Evolutionary conservation across 306 rosid genomes (phyloP).

Genomic region (Begonia peltatifolia): DNA sequence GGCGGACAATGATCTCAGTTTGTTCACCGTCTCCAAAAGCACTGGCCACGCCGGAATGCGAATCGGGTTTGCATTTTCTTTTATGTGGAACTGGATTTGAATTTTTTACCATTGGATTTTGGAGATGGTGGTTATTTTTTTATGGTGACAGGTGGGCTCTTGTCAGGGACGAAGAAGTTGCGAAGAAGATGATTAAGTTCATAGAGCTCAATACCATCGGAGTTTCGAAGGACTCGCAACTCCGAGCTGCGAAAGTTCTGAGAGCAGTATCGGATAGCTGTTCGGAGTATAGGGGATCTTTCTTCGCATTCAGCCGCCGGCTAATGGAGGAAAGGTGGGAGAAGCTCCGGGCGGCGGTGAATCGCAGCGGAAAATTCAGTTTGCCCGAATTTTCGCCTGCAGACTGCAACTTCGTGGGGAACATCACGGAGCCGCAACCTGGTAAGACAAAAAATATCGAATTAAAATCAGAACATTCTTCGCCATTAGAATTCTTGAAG

Average conservation of each 20-base stretch:
- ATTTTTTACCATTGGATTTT: background rate
- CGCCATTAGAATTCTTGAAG: background rate
- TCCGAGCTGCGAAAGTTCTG: conserved; percentile 69
- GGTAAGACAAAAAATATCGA: conserved; percentile 24
- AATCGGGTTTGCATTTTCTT: conserved; percentile 41
- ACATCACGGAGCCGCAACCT: conserved; percentile 36
- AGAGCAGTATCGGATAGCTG: conserved; percentile 35
- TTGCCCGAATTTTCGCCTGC: conserved; percentile 34
- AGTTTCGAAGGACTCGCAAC: conserved; percentile 84
- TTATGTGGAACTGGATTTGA: background rate
- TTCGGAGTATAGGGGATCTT: conserved; percentile 18
- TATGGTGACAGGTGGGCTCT: conserved; percentile 66
- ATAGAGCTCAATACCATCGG: conserved; percentile 71
- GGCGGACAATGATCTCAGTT: conserved; percentile 43
- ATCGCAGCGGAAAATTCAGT: conserved; percentile 26
- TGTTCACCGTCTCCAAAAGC: conserved; percentile 74
- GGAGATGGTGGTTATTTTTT: background rate
- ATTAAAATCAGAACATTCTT: background rate
- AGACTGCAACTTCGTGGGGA: conserved; percentile 37
- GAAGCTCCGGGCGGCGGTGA: conserved; percentile 36
- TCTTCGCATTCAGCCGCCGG: conserved; percentile 35
- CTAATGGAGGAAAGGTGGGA: conserved; percentile 57
- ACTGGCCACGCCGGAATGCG: conserved; percentile 92
- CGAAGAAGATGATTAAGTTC: conserved; percentile 61
- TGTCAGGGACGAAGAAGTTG: conserved; percentile 53